Percentiles rank a stretch among this genome's conserved stretches.
These are phyloP conservation scores for Trypethelium eluteriae DNA, from an alignment of 495 filamentous ascomycete genomes.

Conservation along the genomic window DNA sequence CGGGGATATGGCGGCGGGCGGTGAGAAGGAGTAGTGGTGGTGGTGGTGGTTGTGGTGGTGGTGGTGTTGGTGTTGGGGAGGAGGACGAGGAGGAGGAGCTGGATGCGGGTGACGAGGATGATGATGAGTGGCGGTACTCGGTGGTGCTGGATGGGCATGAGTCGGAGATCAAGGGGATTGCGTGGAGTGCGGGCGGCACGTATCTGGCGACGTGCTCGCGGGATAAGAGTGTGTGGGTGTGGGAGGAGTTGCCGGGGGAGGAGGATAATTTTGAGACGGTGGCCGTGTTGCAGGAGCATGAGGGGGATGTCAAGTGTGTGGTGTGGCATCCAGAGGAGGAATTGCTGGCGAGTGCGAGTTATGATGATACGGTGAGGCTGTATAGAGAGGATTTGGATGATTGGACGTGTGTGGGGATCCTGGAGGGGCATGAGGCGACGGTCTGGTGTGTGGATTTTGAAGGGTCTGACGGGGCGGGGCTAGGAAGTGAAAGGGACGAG, in stretches of 20 bases:
- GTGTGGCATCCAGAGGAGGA: slow-evolving; percentile 79
- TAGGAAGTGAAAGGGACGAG: slow-evolving; percentile 26
- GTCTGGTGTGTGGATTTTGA: slow-evolving; percentile 91
- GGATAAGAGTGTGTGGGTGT: slow-evolving; percentile 97
- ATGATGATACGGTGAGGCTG: slow-evolving; percentile 83
- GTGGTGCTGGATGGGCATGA: slow-evolving; percentile 90
- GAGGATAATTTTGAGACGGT: slow-evolving; percentile 95
- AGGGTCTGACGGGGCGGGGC: slow-evolving; percentile 34
- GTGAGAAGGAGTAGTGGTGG: slow-evolving; percentile 44
- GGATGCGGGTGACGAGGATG: slow-evolving; percentile 42
- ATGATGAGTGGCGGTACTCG: slow-evolving; percentile 77
- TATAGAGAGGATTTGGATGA: slow-evolving; percentile 89
- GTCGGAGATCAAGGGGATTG: slow-evolving; percentile 79
- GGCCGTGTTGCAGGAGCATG: slow-evolving; percentile 87
- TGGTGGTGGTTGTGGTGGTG: slow-evolving; percentile 24
- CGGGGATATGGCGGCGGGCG: slow-evolving; percentile 71
- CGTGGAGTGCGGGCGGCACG: slow-evolving; percentile 71
- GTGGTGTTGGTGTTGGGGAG: slow-evolving; percentile 21
- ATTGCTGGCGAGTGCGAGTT: slow-evolving; percentile 74
- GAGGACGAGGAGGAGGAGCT: slow-evolving; percentile 30
- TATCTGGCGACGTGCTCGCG: slow-evolving; percentile 81
- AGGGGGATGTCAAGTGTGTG: slow-evolving; percentile 88
- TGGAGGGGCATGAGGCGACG: slow-evolving; percentile 69
- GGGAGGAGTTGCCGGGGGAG: slow-evolving; percentile 71
- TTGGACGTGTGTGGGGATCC: slow-evolving; percentile 80